phyloP scores from a whole-genome alignment of 208 protist genomes.

The Trypanosomatidae sp. region DNA sequence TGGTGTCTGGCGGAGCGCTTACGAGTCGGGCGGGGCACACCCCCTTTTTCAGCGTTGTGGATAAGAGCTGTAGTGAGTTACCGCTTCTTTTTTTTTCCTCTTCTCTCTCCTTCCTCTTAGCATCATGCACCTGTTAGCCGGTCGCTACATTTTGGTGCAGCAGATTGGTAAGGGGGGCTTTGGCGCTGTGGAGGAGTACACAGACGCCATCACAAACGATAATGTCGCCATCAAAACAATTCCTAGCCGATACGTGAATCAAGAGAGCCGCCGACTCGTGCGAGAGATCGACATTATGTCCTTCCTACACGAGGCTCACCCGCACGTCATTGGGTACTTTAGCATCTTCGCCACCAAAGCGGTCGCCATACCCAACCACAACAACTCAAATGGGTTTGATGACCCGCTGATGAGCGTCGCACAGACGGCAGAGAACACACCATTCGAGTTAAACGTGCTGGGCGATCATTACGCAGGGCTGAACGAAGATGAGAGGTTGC shows the following conservation, averaged over 20 bases:
- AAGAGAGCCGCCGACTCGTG: constrained; percentile 92
- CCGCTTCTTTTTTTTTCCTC: background rate
- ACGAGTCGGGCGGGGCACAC: background rate
- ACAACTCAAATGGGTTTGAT: constrained; percentile 5
- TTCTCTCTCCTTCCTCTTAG: background rate
- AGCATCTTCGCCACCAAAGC: constrained; percentile 95
- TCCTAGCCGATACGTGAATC: constrained; percentile 76
- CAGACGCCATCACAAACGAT: constrained; percentile 64
- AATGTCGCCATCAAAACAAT: constrained; percentile 94
- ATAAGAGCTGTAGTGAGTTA: background rate
- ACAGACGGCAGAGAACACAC: constrained; percentile 20
- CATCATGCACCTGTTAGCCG: constrained; percentile 42
- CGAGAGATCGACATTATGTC: constrained; percentile 97
- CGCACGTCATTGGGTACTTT: constrained; percentile 93
- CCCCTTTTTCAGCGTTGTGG: background rate
- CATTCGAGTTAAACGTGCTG: constrained; percentile 44
- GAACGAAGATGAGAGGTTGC: constrained; percentile 24
- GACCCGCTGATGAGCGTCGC: constrained; percentile 48
- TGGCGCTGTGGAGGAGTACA: constrained; percentile 96
- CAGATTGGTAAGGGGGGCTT: constrained; percentile 95
- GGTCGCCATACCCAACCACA: constrained; percentile 26
- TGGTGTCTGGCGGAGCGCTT: background rate
- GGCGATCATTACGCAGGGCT: constrained; percentile 35
- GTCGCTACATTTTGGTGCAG: constrained; percentile 64
- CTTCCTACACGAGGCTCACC: constrained; percentile 93